Evolutionary conservation across 192 early-diverging fungal species (phyloP), one percentile per base, ranked within the genome.

Genomic region (Lobosporangium transversale): DNA sequence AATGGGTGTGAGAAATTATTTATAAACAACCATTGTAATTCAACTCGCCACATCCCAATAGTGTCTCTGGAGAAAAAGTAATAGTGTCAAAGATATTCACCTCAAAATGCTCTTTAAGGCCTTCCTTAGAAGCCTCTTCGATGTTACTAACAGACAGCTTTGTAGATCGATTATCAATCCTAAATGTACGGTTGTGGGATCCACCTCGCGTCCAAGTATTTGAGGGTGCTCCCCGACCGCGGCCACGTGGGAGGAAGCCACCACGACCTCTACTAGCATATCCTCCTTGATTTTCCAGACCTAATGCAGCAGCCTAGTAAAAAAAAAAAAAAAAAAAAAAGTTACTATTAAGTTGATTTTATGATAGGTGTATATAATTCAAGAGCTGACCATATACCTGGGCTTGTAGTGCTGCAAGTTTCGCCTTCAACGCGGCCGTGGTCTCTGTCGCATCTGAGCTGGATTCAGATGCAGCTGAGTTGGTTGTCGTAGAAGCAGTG

Each of bases 81-180:
- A 42, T 9, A 30, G 20, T 17, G 2, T 33, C 9, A 32, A n/a
- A 8, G 29, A 26, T 33, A 37, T 37, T 48, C 82, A 92, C 91
- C 83, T 91, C 85, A 58, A 93, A 90, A 50, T 93, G 88, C 43
- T 60, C 57, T 51, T 81, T 80, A n/a, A 94, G 52, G 11, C 71
- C 66, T 2, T 66, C 63, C 31, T 81, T 82, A 27, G 84, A 73
- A 0, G 66, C 60, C 31, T 71, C 53, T 12, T 79, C 81, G 5
- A 89, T 62, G n/a, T 86, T 81, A 44, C 90, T 84, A 20, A 94
- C 63, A 50, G 85, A 64, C 20, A 94, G 48, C 66, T 89, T 93
- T 27, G 89, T 89, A 1, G 92, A 71, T 11, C 92, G 85, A 58
- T 93, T 89, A 78, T 94, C 92, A 24, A 94, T 59, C 23, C 64